These are phyloP conservation scores for Elsinoe ampelina DNA, from an alignment of 2,329 filamentous ascomycete species.

Conservation along the genomic window DNA sequence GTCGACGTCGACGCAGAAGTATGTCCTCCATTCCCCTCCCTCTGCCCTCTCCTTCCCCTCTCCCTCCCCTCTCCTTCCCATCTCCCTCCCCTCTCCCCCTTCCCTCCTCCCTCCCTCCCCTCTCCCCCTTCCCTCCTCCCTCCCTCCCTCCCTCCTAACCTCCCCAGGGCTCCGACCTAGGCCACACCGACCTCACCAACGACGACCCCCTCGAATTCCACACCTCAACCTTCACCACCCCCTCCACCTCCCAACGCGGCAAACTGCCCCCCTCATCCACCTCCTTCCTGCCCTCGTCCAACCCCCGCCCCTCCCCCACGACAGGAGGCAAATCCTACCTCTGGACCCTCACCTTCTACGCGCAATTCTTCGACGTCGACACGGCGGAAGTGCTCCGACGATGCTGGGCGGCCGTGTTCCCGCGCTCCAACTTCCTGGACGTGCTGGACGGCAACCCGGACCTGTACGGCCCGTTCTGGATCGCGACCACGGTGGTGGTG, in stretches of 20 bases:
- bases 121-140: neutral
- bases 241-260: slow-evolving; percentile 41
- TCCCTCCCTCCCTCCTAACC: neutral
- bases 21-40: slow-evolving; percentile 21
- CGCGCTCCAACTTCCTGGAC: slow-evolving; percentile 89
- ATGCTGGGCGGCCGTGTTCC: slow-evolving; percentile 82
- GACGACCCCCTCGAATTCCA: slow-evolving; percentile 85
- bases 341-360: slow-evolving; percentile 88
- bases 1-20: slow-evolving; percentile 97
- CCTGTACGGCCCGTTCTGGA: slow-evolving; percentile 96
- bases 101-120: neutral
- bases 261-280: slow-evolving; percentile 38
- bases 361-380: slow-evolving; percentile 98
- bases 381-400: slow-evolving; percentile 79
- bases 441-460: slow-evolving; percentile 95
- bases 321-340: slow-evolving; percentile 63
- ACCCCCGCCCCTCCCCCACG: slow-evolving; percentile 22
- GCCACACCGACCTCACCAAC: slow-evolving; percentile 84
- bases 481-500: slow-evolving; percentile 91
- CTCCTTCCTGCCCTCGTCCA: slow-evolving; percentile 29
- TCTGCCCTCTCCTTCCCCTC: slow-evolving; percentile 15
- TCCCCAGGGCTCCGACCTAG: slow-evolving; percentile 70
- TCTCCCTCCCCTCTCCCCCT: neutral
- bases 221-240: slow-evolving; percentile 61
- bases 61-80: neutral